A percentile compares a stretch with the other conserved stretches of the same genome.
These are phyloP conservation scores for Wickerhamiella slavikovae DNA, from an alignment of 805 yeast genomes.

Conservation along the genomic window DNA sequence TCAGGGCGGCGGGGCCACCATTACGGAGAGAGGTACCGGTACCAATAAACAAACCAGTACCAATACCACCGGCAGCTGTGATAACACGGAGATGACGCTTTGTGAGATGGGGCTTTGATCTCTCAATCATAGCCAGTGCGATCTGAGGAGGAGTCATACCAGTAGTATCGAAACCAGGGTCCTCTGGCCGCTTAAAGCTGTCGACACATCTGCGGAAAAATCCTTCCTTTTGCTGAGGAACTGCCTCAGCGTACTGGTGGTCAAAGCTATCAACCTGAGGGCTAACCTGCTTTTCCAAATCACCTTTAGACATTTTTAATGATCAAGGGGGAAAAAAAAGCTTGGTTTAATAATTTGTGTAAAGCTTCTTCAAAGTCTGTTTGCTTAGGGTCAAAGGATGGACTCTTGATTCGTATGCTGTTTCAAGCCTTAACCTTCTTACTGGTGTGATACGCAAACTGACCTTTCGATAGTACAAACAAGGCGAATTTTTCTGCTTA, in stretches of 20 bases:
- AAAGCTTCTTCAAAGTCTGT: too few relatives aligned
- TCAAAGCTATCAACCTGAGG: too few relatives aligned
- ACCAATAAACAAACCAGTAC: constrained; percentile 41
- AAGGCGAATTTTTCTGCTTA: too few relatives aligned
- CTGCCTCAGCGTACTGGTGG: background rate
- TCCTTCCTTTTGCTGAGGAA: background rate
- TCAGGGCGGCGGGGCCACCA: constrained; percentile 31
- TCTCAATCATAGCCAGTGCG: constrained; percentile 3
- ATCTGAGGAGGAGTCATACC: constrained; percentile 10
- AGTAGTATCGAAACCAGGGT: constrained; percentile 7
- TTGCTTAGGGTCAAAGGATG: too few relatives aligned
- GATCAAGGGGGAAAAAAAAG: too few relatives aligned
- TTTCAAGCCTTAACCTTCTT: too few relatives aligned
- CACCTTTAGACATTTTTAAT: background rate
- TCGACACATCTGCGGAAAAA: constrained; percentile 3
- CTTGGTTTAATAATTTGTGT: too few relatives aligned
- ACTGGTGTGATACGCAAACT: too few relatives aligned
- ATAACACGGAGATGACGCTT: constrained; percentile 30
- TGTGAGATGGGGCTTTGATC: constrained; percentile 14
- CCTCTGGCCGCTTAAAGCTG: constrained; percentile 9
- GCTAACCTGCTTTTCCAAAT: background rate
- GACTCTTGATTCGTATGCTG: too few relatives aligned
- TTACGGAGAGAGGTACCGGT: constrained; percentile 25
- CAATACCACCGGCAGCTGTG: constrained; percentile 65
- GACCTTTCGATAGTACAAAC: too few relatives aligned